Conservation (phyloP, 257 asterid species). For the Rauvolfia tetraphylla region DNA sequence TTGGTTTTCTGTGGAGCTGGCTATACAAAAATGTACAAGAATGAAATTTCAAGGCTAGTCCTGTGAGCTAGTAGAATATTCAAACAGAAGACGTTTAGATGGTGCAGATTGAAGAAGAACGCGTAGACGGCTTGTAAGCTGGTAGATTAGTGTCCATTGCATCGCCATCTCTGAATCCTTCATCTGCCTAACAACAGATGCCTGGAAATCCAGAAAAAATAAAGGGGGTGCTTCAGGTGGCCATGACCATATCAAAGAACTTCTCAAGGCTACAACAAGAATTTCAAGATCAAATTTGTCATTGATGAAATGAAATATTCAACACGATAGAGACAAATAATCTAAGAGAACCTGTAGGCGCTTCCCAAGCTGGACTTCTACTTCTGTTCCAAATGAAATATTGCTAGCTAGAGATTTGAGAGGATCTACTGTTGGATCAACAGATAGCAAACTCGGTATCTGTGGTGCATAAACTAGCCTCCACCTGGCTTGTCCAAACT, state of each 20-base stretch:
- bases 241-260: background rate
- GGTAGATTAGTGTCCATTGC: conserved; percentile 99
- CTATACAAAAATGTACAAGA: conserved; percentile 9
- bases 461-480: conserved; percentile 98
- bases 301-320: background rate
- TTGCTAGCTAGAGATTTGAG: conserved; percentile 94
- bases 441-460: conserved; percentile 87
- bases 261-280: background rate
- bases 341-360: conserved; percentile 75
- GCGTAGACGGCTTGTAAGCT: conserved; percentile 88
- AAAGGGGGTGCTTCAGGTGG: background rate
- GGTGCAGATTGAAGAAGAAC: conserved; percentile 94
- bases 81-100: conserved; percentile 84
- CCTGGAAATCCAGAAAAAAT: conserved; percentile 42
- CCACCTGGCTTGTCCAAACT: conserved; percentile 99
- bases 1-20: background rate
- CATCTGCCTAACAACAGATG: conserved; percentile 98
- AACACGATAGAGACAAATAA: conserved; percentile 5
- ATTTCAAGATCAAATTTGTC: background rate
- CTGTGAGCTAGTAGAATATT: conserved; percentile 88
- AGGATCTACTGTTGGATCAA: conserved; percentile 95
- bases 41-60: conserved; percentile 37
- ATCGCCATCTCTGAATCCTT: conserved; percentile 99
- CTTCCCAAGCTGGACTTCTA: conserved; percentile 95
- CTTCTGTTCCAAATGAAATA: conserved; percentile 97